Evolutionary conservation across 495 filamentous ascomycete genomes (phyloP).

Genomic region (Neurospora discreta): DNA sequence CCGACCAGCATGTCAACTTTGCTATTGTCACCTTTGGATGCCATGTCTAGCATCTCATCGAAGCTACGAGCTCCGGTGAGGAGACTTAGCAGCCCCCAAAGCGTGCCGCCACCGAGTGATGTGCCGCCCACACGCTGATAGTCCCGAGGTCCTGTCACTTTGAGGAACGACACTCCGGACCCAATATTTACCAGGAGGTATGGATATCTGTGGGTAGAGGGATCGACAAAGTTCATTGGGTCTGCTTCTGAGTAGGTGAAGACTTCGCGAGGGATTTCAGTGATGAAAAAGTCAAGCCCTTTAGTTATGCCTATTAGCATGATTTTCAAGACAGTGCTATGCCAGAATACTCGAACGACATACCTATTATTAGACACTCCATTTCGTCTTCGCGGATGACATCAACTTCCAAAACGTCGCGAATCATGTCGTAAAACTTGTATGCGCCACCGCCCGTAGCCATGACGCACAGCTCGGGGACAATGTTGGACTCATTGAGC

Average conservation of each 20-base stretch:
- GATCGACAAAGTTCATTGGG: slow-evolving; percentile 73
- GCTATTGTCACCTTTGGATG: slow-evolving; percentile 84
- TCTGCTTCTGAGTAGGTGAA: slow-evolving; percentile 87
- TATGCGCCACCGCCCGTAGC: slow-evolving; percentile 92
- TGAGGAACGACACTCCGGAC: slow-evolving; percentile 98
- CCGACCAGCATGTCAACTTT: slow-evolving; percentile 96
- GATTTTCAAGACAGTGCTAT: not conserved
- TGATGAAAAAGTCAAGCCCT: slow-evolving; percentile 94
- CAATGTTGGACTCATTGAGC: slow-evolving; percentile 46
- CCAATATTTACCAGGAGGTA: slow-evolving; percentile 98
- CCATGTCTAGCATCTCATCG: slow-evolving; percentile 90
- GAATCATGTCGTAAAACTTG: slow-evolving; percentile 89
- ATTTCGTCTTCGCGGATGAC: slow-evolving; percentile 94
- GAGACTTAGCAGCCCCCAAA: slow-evolving; percentile 87
- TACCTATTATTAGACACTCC: slow-evolving; percentile 94
- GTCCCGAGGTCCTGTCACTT: slow-evolving; percentile 77
- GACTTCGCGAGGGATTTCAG: slow-evolving; percentile 89
- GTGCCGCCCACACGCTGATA: slow-evolving; percentile 90
- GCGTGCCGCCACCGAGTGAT: slow-evolving; percentile 85
- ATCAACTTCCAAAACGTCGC: slow-evolving; percentile 67
- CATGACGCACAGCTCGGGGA: slow-evolving; percentile 68
- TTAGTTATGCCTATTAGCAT: not conserved
- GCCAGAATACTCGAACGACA: slow-evolving; percentile 3
- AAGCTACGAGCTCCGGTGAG: slow-evolving; percentile 84
- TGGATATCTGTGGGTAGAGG: slow-evolving; percentile 69